Conservation (phyloP, 495 filamentous ascomycete species). For the Mytilinidion resinicola region DNA sequence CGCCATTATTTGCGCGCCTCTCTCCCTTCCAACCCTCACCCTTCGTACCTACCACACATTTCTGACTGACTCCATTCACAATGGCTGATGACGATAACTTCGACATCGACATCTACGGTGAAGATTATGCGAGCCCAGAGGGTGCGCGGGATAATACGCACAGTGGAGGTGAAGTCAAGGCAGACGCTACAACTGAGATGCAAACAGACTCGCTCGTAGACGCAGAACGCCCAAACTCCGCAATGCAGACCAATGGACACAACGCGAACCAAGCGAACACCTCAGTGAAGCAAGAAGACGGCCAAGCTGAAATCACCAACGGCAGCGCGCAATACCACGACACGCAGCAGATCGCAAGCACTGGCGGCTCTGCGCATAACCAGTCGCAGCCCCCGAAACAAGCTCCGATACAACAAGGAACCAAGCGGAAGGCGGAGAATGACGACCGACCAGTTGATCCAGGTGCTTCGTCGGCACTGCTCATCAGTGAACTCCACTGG, state of each 20-base stretch:
- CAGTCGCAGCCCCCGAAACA: slow-evolving; percentile 42
- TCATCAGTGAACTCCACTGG: slow-evolving; percentile 88
- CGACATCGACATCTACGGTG: slow-evolving; percentile 97
- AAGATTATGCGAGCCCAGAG: slow-evolving; percentile 50
- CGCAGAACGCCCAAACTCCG: neutral
- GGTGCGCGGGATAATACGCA: slow-evolving; percentile 31
- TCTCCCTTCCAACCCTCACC: slow-evolving; percentile 7
- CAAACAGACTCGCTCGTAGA: slow-evolving; percentile 15
- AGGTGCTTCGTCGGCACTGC: slow-evolving; percentile 71
- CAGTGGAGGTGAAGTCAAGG: slow-evolving; percentile 25
- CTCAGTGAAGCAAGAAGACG: slow-evolving; percentile 32
- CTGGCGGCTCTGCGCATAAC: slow-evolving; percentile 39
- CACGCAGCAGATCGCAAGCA: slow-evolving; percentile 46
- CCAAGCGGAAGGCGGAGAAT: slow-evolving; percentile 43
- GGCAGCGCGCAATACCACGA: slow-evolving; percentile 33
- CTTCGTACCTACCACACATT: slow-evolving; percentile 2
- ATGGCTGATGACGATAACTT: slow-evolving; percentile 93
- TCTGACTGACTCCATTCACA: slow-evolving; percentile 20
- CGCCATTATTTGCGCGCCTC: neutral
- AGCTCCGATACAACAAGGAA: slow-evolving; percentile 41
- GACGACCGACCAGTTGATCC: slow-evolving; percentile 77
- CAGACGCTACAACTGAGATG: slow-evolving; percentile 9
- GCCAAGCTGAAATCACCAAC: slow-evolving; percentile 30
- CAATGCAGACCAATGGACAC: neutral
- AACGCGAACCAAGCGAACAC: neutral